These are phyloP conservation scores for Platanthera zijinensis DNA, from an alignment of 106 monocot species.

Conservation along the genomic window DNA sequence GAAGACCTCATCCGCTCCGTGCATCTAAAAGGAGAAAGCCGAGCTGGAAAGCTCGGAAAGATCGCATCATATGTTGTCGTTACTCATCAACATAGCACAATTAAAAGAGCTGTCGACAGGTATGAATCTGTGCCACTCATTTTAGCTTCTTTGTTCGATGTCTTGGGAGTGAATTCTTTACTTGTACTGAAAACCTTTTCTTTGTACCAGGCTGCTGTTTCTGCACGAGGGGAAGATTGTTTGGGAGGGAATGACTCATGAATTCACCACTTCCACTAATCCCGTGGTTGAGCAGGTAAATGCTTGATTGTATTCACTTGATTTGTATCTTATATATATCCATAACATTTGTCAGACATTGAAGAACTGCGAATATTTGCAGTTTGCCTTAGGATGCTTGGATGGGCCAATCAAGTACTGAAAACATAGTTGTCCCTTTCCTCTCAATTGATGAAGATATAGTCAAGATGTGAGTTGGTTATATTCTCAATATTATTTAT, in stretches of 20 bases:
- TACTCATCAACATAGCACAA: constrained; percentile 99
- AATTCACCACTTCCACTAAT: constrained; percentile 65
- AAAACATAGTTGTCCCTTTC: constrained; percentile 3
- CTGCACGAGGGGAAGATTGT: constrained; percentile 82
- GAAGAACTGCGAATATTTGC: constrained; percentile 5
- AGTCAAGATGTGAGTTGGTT: not conserved
- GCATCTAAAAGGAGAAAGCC: constrained; percentile 56
- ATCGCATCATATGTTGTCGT: constrained; percentile 93
- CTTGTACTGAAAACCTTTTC: not conserved
- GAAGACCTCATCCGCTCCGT: constrained; percentile 97
- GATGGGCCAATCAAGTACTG: constrained; percentile 91
- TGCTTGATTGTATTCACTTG: not conserved
- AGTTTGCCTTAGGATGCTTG: constrained; percentile 97
- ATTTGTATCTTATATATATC: not conserved
- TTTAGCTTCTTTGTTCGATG: not conserved
- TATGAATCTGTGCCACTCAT: constrained; percentile 13
- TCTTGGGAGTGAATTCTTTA: not conserved
- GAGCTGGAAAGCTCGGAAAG: constrained; percentile 49
- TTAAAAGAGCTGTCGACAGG: constrained; percentile 91
- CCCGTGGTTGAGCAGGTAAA: constrained; percentile 89
- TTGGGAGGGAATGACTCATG: constrained; percentile 93
- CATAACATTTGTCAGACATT: not conserved
- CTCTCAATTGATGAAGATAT: not conserved
- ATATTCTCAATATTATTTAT: not conserved
- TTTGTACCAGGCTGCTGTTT: constrained; percentile 59